These are phyloP conservation scores for Rhizopogon sp. DNA, from an alignment of 768 basidiomycete species.

Conservation along the genomic window DNA sequence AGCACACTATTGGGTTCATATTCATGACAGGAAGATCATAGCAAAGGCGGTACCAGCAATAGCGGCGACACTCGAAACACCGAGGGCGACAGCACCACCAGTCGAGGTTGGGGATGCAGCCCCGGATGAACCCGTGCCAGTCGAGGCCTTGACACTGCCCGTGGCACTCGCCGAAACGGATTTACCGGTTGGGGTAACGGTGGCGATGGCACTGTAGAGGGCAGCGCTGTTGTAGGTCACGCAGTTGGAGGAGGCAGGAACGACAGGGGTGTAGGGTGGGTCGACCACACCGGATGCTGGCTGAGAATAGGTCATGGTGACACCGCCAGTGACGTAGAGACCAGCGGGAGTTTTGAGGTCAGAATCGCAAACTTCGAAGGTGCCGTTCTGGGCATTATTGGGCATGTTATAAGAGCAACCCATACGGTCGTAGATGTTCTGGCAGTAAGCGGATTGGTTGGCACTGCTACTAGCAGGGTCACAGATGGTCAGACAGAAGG, in stretches of 20 bases:
- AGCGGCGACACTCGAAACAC: slow-evolving; percentile 27
- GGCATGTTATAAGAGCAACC: slow-evolving; percentile 77
- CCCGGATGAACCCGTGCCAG: slow-evolving; percentile 11
- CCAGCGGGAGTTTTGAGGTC: slow-evolving; percentile 64
- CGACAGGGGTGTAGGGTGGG: slow-evolving; percentile 36
- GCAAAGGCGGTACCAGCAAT: slow-evolving; percentile 32
- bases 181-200: background rate
- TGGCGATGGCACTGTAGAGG: slow-evolving; percentile 29
- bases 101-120: slow-evolving; percentile 11
- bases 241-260: slow-evolving; percentile 43
- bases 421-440: slow-evolving; percentile 69
- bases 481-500: slow-evolving; percentile 72
- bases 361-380: slow-evolving; percentile 62
- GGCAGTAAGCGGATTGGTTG: slow-evolving; percentile 46
- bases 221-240: slow-evolving; percentile 28
- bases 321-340: slow-evolving; percentile 37
- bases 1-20: slow-evolving; percentile 13
- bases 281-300: slow-evolving; percentile 27
- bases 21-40: slow-evolving; percentile 33
- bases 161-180: background rate
- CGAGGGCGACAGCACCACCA: slow-evolving; percentile 19
- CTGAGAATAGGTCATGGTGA: slow-evolving; percentile 37
- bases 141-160: slow-evolving; percentile 1
- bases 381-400: slow-evolving; percentile 46
- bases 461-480: slow-evolving; percentile 41